Evolutionary conservation across 2,329 filamentous ascomycete species (phyloP), one percentile per base, ranked within the genome.

Genomic region (Scytalidium sp.): DNA sequence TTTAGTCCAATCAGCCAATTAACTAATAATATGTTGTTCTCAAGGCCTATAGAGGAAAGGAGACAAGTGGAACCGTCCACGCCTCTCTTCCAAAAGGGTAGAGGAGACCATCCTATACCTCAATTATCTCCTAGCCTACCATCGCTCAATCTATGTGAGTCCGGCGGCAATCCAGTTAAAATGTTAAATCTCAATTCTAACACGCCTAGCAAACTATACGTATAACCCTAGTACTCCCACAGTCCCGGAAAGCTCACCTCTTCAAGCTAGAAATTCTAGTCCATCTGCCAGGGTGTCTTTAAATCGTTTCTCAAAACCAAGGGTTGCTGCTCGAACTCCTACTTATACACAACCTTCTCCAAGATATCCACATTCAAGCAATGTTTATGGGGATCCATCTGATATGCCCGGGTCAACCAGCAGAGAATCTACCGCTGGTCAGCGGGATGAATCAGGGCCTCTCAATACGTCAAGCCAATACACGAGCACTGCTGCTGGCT

Each of bases 11-110:
- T 57, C 11, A 53, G 49, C 25, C 54, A 57, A 9, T 41, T 60
- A n/a, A 52, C 50, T n/a, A 59, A 54, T 49, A 50, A 55, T 29
- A 62, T 64, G 58, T 41, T 60, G 7, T 47, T 54, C n/a, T 50
- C 53, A 39, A 54, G 49, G 13, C 49, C 50, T 20, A 47, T 58
- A 40, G 32, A n/a, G 32, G 32, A 36, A n/a, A 36, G 15, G 32
- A 36, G 32, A 36, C 13, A 6, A 5, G 17, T 15, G 7, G 32
- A 36, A 4, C 15, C 17, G 5, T 36, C 32, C 13, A 15, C 32
- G 13, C 32, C 32, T 8, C 17, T 36, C 32, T 36, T 36, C 8
- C 32, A n/a, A n/a, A n/a, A n/a, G 17, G 32, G 17, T 6, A 36
- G 17, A 9, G 32, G 5, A n/a, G 32, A 36, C 4, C 6, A 7